phyloP scores from a whole-genome alignment of 495 filamentous ascomycete genomes.

The Hypoxylon trugodes region DNA sequence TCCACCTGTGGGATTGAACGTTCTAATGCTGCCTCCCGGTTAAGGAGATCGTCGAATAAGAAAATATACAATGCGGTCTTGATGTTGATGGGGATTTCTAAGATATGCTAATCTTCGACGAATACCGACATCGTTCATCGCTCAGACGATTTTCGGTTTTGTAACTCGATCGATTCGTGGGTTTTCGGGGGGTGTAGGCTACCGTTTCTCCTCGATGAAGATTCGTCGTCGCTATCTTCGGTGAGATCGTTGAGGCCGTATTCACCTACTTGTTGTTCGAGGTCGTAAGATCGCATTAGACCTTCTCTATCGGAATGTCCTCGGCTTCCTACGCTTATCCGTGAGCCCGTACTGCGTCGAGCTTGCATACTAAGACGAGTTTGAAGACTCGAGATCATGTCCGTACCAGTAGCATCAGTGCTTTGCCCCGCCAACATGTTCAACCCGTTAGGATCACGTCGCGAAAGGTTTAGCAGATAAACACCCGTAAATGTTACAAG shows the following conservation, averaged over 20 bases:
- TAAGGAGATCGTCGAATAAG: conserved; percentile 19
- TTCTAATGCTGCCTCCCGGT: conserved; percentile 38
- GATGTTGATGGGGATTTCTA: conserved; percentile 6
- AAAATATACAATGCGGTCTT: conserved; percentile 46
- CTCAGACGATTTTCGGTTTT: conserved; percentile 47
- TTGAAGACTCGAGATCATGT: conserved; percentile 85
- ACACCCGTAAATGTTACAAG: conserved; percentile 96
- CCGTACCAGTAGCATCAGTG: conserved; percentile 83
- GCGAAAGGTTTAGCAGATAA: conserved; percentile 94
- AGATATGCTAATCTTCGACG: conserved; percentile 1
- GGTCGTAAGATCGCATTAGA: conserved; percentile 83
- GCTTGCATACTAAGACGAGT: conserved; percentile 94
- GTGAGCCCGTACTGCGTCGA: conserved; percentile 63
- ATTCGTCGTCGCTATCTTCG: conserved; percentile 71
- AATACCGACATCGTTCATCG: conserved; percentile 14
- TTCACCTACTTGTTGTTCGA: conserved; percentile 71
- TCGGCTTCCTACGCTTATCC: conserved; percentile 66
- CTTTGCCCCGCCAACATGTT: conserved; percentile 70
- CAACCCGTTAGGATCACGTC: conserved; percentile 85
- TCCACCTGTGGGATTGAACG: conserved; percentile 38
- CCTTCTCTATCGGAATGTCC: conserved; percentile 75
- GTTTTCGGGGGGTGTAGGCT: conserved; percentile 33
- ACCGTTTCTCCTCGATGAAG: conserved; percentile 47
- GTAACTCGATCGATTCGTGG: conserved; percentile 55
- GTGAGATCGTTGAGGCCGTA: conserved; percentile 68